Evolutionary conservation across 1,284 basidiomycete genomes (phyloP).

Genomic region (Apiotrichum porosum): DNA sequence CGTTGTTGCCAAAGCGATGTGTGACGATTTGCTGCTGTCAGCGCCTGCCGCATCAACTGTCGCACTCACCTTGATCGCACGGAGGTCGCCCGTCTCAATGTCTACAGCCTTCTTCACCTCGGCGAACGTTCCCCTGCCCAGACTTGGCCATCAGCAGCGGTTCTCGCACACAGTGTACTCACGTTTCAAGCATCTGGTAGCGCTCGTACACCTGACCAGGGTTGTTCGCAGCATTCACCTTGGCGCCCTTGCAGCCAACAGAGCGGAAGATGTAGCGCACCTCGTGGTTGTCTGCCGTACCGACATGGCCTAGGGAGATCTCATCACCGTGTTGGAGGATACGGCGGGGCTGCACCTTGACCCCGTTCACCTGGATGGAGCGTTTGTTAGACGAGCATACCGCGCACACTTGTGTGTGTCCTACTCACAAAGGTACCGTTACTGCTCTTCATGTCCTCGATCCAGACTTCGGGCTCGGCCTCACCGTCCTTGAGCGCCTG

Average conservation of each 20-base stretch:
- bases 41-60: conserved; percentile 52
- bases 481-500: conserved; percentile 36
- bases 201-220: conserved; percentile 50
- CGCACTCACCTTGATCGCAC: conserved; percentile 46
- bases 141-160: conserved; percentile 24
- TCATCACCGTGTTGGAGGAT: conserved; percentile 74
- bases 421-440: conserved; percentile 78
- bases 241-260: conserved; percentile 35
- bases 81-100: conserved; percentile 40
- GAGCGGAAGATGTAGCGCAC: conserved; percentile 52
- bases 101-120: conserved; percentile 48
- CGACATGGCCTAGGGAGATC: conserved; percentile 66
- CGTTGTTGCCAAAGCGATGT: conserved; percentile 48
- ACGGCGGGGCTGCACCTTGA: conserved; percentile 55
- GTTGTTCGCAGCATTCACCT: conserved; percentile 36
- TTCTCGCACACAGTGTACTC: conserved; percentile 5
- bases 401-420: background rate
- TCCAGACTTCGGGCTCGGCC: conserved; percentile 56
- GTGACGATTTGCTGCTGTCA: conserved; percentile 42
- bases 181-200: conserved; percentile 44
- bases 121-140: conserved; percentile 48
- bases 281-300: conserved; percentile 47
- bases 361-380: conserved; percentile 65
- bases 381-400: background rate
- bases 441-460: conserved; percentile 64